Percentiles rank a stretch among this genome's conserved stretches.
Conservation (phyloP, 129 eudicot genomes). For the Lactuca sativa region DNA sequence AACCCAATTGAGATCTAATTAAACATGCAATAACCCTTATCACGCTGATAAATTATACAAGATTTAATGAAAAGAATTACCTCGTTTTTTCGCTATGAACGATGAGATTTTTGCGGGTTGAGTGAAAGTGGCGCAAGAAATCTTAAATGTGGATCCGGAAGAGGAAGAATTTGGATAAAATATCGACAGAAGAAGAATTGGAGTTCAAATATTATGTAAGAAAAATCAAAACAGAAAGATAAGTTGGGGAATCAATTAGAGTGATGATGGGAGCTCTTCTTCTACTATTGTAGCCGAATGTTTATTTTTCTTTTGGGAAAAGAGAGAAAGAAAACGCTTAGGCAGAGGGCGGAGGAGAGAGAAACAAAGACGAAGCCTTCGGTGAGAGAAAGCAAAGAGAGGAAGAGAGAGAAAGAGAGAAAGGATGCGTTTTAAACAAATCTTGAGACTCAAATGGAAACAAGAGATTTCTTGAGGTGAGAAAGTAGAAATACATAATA, state of each 20-base stretch:
- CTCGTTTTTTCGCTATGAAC: background rate
- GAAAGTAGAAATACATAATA: constrained; percentile 18
- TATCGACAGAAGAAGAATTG: constrained; percentile 18
- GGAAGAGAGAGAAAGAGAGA: constrained; percentile 11
- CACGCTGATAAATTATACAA: background rate
- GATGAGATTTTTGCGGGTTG: constrained; percentile 24
- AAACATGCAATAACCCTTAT: constrained; percentile 47
- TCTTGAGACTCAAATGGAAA: constrained; percentile 24
- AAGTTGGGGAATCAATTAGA: constrained; percentile 10
- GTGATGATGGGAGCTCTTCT: constrained; percentile 23
- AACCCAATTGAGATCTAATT: constrained; percentile 43
- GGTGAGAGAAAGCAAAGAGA: constrained; percentile 16
- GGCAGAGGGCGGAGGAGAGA: constrained; percentile 30
- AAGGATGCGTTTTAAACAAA: constrained; percentile 22
- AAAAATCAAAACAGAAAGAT: constrained; percentile 8
- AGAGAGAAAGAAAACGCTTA: constrained; percentile 19
- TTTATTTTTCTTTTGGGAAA: background rate
- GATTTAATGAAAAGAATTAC: constrained; percentile 1
- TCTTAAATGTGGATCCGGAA: constrained; percentile 40
- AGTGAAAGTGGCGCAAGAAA: constrained; percentile 33
- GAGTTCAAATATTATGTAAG: constrained; percentile 14
- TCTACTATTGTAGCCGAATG: constrained; percentile 8
- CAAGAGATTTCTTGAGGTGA: constrained; percentile 12
- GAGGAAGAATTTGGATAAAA: constrained; percentile 23
- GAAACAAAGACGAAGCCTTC: constrained; percentile 21